A percentile compares a stretch with the other conserved stretches of the same genome.
These are phyloP conservation scores for Favolaschia claudopus DNA, from an alignment of 768 basidiomycete species.

Conservation along the genomic window DNA sequence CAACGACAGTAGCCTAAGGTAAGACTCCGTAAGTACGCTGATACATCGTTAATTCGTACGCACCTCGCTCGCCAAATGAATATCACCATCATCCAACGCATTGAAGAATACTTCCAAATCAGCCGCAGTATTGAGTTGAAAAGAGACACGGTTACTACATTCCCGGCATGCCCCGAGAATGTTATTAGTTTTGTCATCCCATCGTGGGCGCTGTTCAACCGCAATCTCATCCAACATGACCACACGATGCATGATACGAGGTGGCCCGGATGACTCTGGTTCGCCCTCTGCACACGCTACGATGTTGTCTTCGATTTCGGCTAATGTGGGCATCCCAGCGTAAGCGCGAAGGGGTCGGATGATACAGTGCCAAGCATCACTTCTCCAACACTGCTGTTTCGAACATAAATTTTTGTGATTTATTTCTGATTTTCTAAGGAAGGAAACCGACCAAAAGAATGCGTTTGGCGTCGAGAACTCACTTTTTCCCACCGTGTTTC, in stretches of 20 bases:
- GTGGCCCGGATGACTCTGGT: background rate
- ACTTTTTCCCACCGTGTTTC: too few species aligned
- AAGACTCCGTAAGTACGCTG: background rate
- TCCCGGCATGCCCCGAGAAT: background rate
- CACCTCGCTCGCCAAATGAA: constrained; percentile 7
- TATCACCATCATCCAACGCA: background rate
- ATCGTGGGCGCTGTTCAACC: background rate
- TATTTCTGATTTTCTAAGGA: too few species aligned
- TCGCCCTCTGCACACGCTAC: background rate
- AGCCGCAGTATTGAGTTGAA: background rate
- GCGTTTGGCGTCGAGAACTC: too few species aligned
- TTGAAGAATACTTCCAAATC: background rate
- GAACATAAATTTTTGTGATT: too few species aligned
- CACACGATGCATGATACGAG: background rate
- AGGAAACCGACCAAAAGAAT: too few species aligned
- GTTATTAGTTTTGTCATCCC: constrained; percentile 1
- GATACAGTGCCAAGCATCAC: too few species aligned
- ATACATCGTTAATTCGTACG: background rate
- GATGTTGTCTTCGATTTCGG: constrained; percentile 1
- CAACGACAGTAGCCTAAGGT: constrained; percentile 30
- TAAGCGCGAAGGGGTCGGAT: background rate
- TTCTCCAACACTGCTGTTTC: too few species aligned
- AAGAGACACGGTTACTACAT: background rate
- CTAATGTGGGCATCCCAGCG: background rate
- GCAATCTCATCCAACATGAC: constrained; percentile 13